Base-by-base conservation (phyloP, 345 rosid species). In the Citrus trifoliata region DNA sequence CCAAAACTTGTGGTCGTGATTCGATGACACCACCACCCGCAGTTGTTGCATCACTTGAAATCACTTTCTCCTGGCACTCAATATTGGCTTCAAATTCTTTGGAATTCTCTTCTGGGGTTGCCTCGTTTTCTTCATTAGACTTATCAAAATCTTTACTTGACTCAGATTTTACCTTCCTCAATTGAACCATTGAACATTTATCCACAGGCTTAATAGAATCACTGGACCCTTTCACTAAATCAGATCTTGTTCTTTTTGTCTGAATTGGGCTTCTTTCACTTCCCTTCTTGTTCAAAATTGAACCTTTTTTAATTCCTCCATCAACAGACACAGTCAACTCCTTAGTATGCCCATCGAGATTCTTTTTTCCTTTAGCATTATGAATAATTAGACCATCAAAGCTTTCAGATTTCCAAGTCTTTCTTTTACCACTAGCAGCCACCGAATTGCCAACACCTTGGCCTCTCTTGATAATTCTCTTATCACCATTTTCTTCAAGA, bases 381-480 rank as follows among this genome's bases (percentile, higher is more conserved):
- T 83, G 90, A 81, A 21, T 9, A 66, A 87, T 83, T 70, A 86
- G 80, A 13, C 89, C 87, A 24, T 77, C 86, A 59, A 67, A 24
- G 77, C 84, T 83, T 61, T 82, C 88, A 65, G 89, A 86, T 81
- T 93, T 93, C 95, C 89, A 89, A 7, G 91, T 85, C 80, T 87
- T 88, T 79, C 96, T 85, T 88, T 87, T 88, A 14, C 88, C 93
- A 22, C 82, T 86, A 35, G 42, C 81, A 0, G 81, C 87, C 16
- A 82, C 88, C 35, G 68, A 77, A 53, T 42, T 67, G 60, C 75
- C 70, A 71, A 38, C 75, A 76, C 58, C 75, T 27, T 40, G 82
- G 19, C 77, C 85, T 83, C 65, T 72, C 82, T 69, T 80, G 42
- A 56, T 74, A 33, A 58, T 6, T 65, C 73, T 85, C 65, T 82